A percentile compares a stretch with the other conserved stretches of the same genome.
Evolutionary conservation across 1,139 yeast species (phyloP).

Genomic region (Meyerozyma elateridarum): DNA sequence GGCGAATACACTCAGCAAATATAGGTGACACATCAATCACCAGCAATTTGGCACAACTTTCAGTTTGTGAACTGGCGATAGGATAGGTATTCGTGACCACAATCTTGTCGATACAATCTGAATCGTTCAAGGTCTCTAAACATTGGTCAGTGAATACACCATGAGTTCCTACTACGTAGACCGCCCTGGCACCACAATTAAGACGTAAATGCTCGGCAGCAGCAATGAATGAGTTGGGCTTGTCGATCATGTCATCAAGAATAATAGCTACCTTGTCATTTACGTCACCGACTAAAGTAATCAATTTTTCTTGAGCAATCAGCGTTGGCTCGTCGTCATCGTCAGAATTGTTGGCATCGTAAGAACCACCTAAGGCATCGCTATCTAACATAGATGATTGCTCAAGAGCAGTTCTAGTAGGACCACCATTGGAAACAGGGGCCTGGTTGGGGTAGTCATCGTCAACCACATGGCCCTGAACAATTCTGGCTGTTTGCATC

Average conservation of each 20-base stretch:
- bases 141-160: conserved; percentile 89
- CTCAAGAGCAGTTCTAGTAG: conserved; percentile 8
- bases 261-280: conserved; percentile 87
- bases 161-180: conserved; percentile 90
- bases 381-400: conserved; percentile 24
- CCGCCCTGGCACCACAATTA: conserved; percentile 92
- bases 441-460: conserved; percentile 53
- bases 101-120: conserved; percentile 78
- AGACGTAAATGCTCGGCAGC: conserved; percentile 96
- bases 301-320: conserved; percentile 67
- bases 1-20: conserved; percentile 95
- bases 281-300: conserved; percentile 95
- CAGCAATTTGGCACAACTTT: conserved; percentile 56
- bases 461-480: conserved; percentile 95
- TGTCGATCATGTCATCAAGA: conserved; percentile 94
- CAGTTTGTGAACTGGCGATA: conserved; percentile 57
- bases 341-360: conserved; percentile 69
- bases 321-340: conserved; percentile 78
- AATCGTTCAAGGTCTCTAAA: conserved; percentile 69
- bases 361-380: conserved; percentile 78
- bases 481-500: conserved; percentile 92
- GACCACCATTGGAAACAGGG: conserved; percentile 12
- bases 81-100: conserved; percentile 97
- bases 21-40: conserved; percentile 93
- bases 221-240: conserved; percentile 88